phyloP scores from a whole-genome alignment of 1,284 basidiomycete genomes.

The Cystobasidium sp. region DNA sequence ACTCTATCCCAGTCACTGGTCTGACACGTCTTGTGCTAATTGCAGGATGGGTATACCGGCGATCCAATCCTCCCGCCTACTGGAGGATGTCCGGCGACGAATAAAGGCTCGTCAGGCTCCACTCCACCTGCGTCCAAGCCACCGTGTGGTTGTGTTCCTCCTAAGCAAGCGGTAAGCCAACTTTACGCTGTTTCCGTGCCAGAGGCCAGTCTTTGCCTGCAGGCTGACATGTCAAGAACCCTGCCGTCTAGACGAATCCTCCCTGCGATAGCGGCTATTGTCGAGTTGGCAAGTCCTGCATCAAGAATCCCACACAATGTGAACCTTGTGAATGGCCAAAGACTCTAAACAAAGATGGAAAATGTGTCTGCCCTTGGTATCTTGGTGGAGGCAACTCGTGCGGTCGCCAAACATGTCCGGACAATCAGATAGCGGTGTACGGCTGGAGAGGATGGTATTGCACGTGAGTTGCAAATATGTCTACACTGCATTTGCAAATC shows the following conservation, averaged over 20 bases:
- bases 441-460: slow-evolving; percentile 23
- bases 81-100: slow-evolving; percentile 4
- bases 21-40: neutral
- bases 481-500: neutral
- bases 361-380: slow-evolving; percentile 28
- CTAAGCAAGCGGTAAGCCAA: too few species aligned
- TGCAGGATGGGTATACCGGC: slow-evolving; percentile 12
- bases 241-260: neutral
- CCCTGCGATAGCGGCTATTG: slow-evolving; percentile 21
- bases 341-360: slow-evolving; percentile 1
- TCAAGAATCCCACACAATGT: slow-evolving; percentile 2
- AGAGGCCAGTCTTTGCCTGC: slow-evolving; percentile 11
- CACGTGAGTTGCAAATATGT: neutral
- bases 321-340: slow-evolving; percentile 9
- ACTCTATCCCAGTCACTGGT: neutral
- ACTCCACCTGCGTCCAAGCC: neutral
- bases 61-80: slow-evolving; percentile 16
- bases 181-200: too few species aligned
- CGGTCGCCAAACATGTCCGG: slow-evolving; percentile 3
- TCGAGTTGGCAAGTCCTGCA: slow-evolving; percentile 26
- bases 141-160: slow-evolving; percentile 1
- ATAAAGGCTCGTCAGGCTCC: neutral
- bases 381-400: slow-evolving; percentile 2
- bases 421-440: neutral
- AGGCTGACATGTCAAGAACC: neutral